Conservation (phyloP, 1,284 basidiomycete genomes). For the Sporisorium graminicola region DNA sequence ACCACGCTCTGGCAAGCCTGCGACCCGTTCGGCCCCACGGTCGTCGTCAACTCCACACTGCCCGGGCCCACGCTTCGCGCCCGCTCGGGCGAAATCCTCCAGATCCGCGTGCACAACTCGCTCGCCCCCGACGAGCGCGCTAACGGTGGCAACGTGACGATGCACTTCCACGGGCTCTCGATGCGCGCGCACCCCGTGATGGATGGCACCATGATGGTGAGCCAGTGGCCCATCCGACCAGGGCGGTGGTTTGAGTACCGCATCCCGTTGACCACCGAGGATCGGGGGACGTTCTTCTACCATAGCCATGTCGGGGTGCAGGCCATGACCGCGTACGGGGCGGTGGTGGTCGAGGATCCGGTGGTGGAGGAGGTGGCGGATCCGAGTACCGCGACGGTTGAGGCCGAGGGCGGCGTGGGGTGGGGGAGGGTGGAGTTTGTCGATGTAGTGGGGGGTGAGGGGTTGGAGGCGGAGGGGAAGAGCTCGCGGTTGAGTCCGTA, state of each 20-base stretch:
- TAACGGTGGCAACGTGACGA: conserved; percentile 41
- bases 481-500: conserved; percentile 19
- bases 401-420: neutral
- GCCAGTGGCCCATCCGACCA: conserved; percentile 57
- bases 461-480: conserved; percentile 1
- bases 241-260: conserved; percentile 53
- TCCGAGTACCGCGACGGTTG: neutral
- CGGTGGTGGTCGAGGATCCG: conserved; percentile 55
- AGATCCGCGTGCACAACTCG: conserved; percentile 48
- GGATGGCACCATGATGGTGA: conserved; percentile 58
- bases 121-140: conserved; percentile 1
- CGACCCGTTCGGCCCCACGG: conserved; percentile 18
- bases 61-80: conserved; percentile 60
- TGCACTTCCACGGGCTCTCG: conserved; percentile 57
- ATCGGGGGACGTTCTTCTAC: conserved; percentile 48
- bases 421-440: neutral
- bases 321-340: conserved; percentile 54
- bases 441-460: conserved; percentile 13
- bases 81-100: conserved; percentile 47
- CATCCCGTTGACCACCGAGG: conserved; percentile 32
- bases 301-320: conserved; percentile 61
- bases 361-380: neutral
- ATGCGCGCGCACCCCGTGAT: conserved; percentile 56
- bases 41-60: conserved; percentile 45
- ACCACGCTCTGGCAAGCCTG: conserved; percentile 19